These are phyloP conservation scores for Yamadazyma insecticola DNA, from an alignment of 805 yeast genomes.

Conservation along the genomic window DNA sequence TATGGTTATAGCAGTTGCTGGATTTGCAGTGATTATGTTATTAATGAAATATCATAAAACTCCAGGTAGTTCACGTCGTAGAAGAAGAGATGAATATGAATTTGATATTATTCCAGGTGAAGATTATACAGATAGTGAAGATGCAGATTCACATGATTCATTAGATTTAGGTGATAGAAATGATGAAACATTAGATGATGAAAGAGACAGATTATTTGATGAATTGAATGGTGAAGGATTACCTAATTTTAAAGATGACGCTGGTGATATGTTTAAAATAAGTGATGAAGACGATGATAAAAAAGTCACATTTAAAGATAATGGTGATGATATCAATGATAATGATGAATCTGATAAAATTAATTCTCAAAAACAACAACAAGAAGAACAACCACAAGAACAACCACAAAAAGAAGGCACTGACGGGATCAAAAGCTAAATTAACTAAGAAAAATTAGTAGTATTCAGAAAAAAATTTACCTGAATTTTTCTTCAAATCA, in stretches of 20 bases:
- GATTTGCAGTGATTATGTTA: constrained; percentile 47
- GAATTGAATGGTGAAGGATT: constrained; percentile 34
- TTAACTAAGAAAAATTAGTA: too few species aligned
- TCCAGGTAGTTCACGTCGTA: constrained; percentile 37
- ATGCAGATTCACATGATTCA: constrained; percentile 26
- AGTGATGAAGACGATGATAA: constrained; percentile 36
- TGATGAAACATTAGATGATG: constrained; percentile 23
- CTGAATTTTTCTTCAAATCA: too few species aligned
- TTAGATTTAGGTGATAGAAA: constrained; percentile 28
- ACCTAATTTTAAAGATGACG: constrained; percentile 29
- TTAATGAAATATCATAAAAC: constrained; percentile 41
- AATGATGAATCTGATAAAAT: too few species aligned
- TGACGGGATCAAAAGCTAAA: too few species aligned
- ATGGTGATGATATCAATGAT: too few species aligned
- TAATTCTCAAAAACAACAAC: too few species aligned
- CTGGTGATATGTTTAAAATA: constrained; percentile 34
- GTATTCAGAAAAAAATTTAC: too few species aligned
- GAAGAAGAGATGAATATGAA: constrained; percentile 65
- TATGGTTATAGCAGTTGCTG: constrained; percentile 53
- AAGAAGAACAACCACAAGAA: too few species aligned
- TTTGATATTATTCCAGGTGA: constrained; percentile 75
- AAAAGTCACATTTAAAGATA: too few species aligned
- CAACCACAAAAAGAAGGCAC: too few species aligned
- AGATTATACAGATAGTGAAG: constrained; percentile 41
- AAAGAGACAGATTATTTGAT: constrained; percentile 37